Evolutionary conservation across 2,329 filamentous ascomycete species (phyloP), one percentile per base, ranked within the genome.

Genomic region (Botryotinia globosa): DNA sequence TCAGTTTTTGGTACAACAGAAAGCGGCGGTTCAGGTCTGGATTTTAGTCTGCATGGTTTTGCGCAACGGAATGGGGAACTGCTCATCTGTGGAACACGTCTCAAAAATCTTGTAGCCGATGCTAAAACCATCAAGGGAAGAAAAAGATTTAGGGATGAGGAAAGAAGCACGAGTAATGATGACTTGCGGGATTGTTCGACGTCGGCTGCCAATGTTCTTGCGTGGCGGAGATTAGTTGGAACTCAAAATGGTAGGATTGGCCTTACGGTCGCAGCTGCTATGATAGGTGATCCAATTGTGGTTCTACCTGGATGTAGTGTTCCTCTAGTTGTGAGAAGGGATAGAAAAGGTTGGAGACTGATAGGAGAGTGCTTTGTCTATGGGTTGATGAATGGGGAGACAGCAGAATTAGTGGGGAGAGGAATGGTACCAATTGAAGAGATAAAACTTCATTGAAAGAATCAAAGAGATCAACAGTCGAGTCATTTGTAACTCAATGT

Each of bases 371-470:
- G 71, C 4, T 76, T 73, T 39, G 67, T 76, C 48, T 64, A 75
- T 69, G 74, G 73, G 1, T 61, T 74, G 16, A 76, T 76, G 73
- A 59, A 75, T 71, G 75, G 75, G 9, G 74, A 76, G 34, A 64
- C 62, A 45, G 71, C 58, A 25, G 44, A 54, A 14, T 34, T 62
- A 1, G 65, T 72, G n/a, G 32, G 32, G 29, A 51, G 32, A 5
- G 66, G 25, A 6, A 59, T 20, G 37, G 4, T 20, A 59, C 22
- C 14, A 10, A 34, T 69, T 18, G 37, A 69, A 59, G 37, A 59
- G 6, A 69, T 69, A 25, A 6, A 69, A 22, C 66, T 59, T 10
- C 54, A 59, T 59, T 69, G 39, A 69, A 0, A 9, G 16, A 18
- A 39, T 29, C 7, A 29, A 56, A 29, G 2, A n/a, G 6, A 56